These are phyloP conservation scores for Theileria parva DNA, from an alignment of 169 alveolate species.

Conservation along the genomic window DNA sequence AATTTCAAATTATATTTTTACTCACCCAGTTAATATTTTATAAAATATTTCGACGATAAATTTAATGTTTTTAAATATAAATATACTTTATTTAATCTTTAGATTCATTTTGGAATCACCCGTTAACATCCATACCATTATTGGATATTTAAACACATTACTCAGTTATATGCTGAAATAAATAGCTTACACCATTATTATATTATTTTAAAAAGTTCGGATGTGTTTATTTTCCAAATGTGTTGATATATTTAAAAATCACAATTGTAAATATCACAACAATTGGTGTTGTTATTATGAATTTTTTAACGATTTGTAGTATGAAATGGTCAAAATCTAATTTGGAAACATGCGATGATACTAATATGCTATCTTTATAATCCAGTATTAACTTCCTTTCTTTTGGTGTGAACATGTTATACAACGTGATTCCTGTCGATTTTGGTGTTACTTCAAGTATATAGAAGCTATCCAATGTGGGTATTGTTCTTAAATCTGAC, in stretches of 20 bases:
- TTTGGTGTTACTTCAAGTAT: conserved; percentile 20
- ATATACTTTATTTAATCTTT: no score
- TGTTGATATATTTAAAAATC: conserved; percentile 16
- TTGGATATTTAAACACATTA: no score
- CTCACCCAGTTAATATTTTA: no score
- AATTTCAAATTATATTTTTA: no score
- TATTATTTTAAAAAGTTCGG: not conserved
- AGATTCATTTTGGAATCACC: no score
- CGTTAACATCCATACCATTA: no score
- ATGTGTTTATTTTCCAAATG: not conserved
- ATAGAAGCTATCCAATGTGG: not conserved
- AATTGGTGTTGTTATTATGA: not conserved
- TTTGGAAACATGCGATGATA: conserved; percentile 6
- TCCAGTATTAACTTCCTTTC: conserved; percentile 10
- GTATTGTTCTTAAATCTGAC: not conserved
- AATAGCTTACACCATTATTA: no score
- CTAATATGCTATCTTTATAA: not conserved
- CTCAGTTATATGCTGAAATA: no score
- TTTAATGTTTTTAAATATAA: no score
- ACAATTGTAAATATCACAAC: not conserved
- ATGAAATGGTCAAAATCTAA: not conserved
- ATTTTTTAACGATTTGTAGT: not conserved
- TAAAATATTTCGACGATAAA: no score
- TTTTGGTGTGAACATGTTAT: not conserved
- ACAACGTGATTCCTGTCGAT: not conserved